Evolutionary conservation across 192 early-diverging fungal species (phyloP).

Genomic region (Dissophora globulifera): DNA sequence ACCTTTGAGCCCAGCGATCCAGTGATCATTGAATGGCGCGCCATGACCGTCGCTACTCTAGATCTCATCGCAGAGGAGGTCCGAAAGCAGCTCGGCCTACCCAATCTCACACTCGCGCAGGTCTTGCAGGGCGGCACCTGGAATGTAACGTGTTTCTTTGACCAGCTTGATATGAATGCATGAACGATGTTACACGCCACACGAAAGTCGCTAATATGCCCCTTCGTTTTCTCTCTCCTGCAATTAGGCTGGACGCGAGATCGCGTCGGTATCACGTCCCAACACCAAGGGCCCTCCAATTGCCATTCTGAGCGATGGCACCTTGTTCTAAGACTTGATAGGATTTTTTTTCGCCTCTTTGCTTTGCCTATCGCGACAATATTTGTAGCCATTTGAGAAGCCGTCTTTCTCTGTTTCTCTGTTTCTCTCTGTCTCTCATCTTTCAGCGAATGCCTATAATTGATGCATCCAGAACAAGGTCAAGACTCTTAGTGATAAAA

Average conservation of each 20-base stretch:
- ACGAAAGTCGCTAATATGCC: too few species aligned
- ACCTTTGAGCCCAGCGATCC: slow-evolving; percentile 82
- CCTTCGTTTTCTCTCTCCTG: too few species aligned
- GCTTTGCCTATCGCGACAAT: too few species aligned
- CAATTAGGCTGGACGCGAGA: slow-evolving; percentile 83
- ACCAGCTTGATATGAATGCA: not conserved
- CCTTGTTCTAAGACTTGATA: slow-evolving; percentile 81
- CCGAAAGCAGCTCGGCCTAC: slow-evolving; percentile 63
- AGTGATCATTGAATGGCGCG: slow-evolving; percentile 93
- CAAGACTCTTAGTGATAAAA: too few species aligned
- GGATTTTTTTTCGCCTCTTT: too few species aligned
- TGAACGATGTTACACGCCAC: too few species aligned
- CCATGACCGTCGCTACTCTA: slow-evolving; percentile 85
- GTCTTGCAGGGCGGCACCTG: slow-evolving; percentile 94
- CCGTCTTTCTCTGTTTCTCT: too few species aligned
- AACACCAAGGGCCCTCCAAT: slow-evolving; percentile 93
- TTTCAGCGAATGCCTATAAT: too few species aligned
- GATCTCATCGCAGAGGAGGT: slow-evolving; percentile 78
- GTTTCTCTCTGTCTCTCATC: too few species aligned
- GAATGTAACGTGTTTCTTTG: too few species aligned
- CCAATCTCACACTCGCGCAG: slow-evolving; percentile 80
- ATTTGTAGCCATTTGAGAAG: too few species aligned
- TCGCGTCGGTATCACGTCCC: slow-evolving; percentile 79
- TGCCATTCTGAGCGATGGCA: slow-evolving; percentile 87
- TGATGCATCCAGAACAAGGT: too few species aligned